Conservation (phyloP, 495 filamentous ascomycete genomes). For the Astrocystis sublimbata region DNA sequence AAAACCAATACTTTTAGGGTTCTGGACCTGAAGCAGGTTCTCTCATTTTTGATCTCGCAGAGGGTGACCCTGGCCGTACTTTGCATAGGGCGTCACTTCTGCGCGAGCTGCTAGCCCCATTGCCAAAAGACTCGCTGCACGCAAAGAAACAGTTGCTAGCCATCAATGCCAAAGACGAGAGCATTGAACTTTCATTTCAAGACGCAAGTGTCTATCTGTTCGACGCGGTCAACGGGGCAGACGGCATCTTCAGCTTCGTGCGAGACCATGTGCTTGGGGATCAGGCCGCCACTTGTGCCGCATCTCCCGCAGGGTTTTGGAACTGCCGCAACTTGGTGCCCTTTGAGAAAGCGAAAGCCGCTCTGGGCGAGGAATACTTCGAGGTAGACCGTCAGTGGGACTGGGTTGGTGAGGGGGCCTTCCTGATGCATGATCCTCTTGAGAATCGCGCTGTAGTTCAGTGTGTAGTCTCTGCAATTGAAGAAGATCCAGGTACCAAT, state of each 20-base stretch:
- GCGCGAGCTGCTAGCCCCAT: constrained; percentile 15
- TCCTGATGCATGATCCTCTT: constrained; percentile 19
- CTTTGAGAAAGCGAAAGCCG: constrained; percentile 20
- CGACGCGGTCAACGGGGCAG: constrained; percentile 33
- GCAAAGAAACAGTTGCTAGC: constrained; percentile 1
- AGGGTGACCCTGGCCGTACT: neutral
- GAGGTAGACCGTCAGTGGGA: constrained; percentile 21
- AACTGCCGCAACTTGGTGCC: constrained; percentile 18
- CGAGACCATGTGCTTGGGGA: constrained; percentile 21
- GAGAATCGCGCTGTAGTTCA: constrained; percentile 24
- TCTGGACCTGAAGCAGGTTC: constrained; percentile 18
- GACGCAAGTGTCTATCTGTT: no score
- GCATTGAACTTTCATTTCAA: no score
- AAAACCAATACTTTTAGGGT: constrained; percentile 8
- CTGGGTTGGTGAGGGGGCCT: constrained; percentile 27
- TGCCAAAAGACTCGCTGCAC: constrained; percentile 8
- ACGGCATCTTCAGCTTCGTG: constrained; percentile 29
- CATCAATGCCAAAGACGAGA: neutral
- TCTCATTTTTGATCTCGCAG: constrained; percentile 12
- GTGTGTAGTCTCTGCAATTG: constrained; percentile 19
- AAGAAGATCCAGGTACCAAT: neutral
- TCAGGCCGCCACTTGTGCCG: constrained; percentile 11
- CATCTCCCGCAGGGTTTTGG: constrained; percentile 23
- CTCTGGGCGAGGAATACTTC: constrained; percentile 21
- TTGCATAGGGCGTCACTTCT: constrained; percentile 15